A percentile compares a stretch with the other conserved stretches of the same genome.
phyloP scores from a whole-genome alignment of 441 rosid genomes.

The Bruguiera hainesii region DNA sequence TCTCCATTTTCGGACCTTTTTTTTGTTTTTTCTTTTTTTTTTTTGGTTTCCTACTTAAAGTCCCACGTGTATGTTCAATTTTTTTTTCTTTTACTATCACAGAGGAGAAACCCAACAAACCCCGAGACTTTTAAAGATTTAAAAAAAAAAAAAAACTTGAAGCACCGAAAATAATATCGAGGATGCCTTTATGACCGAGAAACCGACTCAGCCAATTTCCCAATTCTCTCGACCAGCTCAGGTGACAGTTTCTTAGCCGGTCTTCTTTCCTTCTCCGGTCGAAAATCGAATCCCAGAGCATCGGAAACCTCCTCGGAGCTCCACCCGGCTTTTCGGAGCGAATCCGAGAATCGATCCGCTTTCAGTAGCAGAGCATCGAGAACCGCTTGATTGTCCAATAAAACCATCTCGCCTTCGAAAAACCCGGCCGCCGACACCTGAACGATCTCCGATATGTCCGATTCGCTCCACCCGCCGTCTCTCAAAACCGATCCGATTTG shows the following conservation, averaged over 20 bases:
- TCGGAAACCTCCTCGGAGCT: constrained; percentile 97
- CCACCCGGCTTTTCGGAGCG: constrained; percentile 91
- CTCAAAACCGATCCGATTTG: constrained; percentile 77
- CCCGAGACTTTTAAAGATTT: constrained; percentile 14
- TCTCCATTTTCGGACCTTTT: background rate
- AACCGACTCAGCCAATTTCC: constrained; percentile 79
- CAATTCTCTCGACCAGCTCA: constrained; percentile 61
- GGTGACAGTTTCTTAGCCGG: constrained; percentile 75
- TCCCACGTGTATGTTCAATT: no score
- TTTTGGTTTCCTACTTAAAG: background rate
- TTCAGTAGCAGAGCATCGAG: constrained; percentile 71
- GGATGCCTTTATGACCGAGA: constrained; percentile 45
- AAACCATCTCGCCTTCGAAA: constrained; percentile 67
- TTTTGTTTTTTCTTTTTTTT: background rate
- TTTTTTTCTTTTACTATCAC: no score
- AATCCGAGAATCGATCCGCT: constrained; percentile 83
- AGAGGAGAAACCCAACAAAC: constrained; percentile 13
- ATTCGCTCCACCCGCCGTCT: constrained; percentile 82
- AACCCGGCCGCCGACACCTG: constrained; percentile 85
- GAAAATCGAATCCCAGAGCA: constrained; percentile 72
- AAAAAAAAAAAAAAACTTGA: background rate
- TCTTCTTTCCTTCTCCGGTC: constrained; percentile 72
- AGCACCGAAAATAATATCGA: constrained; percentile 6
- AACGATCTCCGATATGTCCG: constrained; percentile 66
- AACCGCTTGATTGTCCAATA: constrained; percentile 72